Base-by-base conservation (phyloP, 2,329 filamentous ascomycete species). In the Emmonsiellopsis sp. region DNA sequence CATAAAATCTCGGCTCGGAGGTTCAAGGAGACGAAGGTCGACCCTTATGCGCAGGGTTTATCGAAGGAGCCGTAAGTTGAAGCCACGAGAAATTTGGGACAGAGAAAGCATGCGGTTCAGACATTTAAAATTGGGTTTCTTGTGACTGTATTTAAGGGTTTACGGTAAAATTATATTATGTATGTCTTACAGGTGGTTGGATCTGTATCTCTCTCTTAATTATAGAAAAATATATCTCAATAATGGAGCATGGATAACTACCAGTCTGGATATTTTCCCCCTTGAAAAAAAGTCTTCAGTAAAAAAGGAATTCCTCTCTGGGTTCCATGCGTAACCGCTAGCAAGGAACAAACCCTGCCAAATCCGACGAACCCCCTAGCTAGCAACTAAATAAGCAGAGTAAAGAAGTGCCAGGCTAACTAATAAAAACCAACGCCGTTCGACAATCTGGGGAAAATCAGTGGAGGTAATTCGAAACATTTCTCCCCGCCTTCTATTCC, bases 1-100 rank as follows among this genome's bases (percentile, higher is more conserved):
- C 62, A 63, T 35, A 54, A 61, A 7, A 60, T 73, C 9, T 55
- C 62, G 7, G 72, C 73, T 5, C 63, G 71, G 31, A 68, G 70
- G 51, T 75, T 71, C 51, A 60, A 56, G 35, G 52, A 60, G 1
- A 67, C 66, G 34, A 55, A 60, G 35, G 67, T 72, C 55, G 64
- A 69, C 56, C 65, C 65, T 1, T 63, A 62, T 51, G 58, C 50
- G 30, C 32, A 62, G 56, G 58, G 59, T 57, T 10, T 62, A 52
- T 2, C 9, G 10, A 13, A 13, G 15, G 37, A 15, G 7, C 11
- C 10, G 37, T 40, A 30, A n/a, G 26, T 15, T n/a, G 43, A 40
- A 40, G 3, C 11, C 37, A 40, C 15, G 15, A 40, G 15, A 11
- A 15, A 6, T 11, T 6, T 40, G 4, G 37, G 37, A 40, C 11